phyloP scores from a whole-genome alignment of 2,329 filamentous ascomycete genomes.

The Calycina marina region DNA sequence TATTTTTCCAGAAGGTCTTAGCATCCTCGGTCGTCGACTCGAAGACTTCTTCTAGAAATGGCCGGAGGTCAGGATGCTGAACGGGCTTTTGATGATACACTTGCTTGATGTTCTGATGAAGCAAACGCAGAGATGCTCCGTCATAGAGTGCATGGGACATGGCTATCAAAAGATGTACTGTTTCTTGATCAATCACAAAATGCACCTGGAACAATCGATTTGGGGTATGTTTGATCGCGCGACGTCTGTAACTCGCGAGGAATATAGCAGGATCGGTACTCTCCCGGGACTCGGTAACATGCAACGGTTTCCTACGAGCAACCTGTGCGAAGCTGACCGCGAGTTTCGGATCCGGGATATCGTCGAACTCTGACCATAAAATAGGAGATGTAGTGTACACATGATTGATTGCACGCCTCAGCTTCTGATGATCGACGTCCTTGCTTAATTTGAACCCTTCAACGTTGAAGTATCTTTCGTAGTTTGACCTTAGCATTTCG shows the following conservation, averaged over 20 bases:
- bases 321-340: constrained; percentile 41
- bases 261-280: constrained; percentile 18
- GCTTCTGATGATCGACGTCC: constrained; percentile 35
- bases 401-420: constrained; percentile 45
- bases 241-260: constrained; percentile 26
- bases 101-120: constrained; percentile 56
- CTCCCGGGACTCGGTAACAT: neutral
- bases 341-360: constrained; percentile 45
- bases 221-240: constrained; percentile 26
- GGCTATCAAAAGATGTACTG: constrained; percentile 43
- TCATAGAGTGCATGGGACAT: constrained; percentile 83
- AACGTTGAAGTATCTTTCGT: constrained; percentile 71
- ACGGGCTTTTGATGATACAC: constrained; percentile 39
- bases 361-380: constrained; percentile 58
- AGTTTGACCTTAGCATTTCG: constrained; percentile 65
- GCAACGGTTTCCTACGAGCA: constrained; percentile 22
- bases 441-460: constrained; percentile 51
- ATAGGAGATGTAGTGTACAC: constrained; percentile 52
- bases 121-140: constrained; percentile 63
- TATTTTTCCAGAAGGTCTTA: constrained; percentile 55
- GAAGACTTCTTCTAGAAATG: constrained; percentile 34
- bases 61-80: constrained; percentile 32
- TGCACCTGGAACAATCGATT: constrained; percentile 34
- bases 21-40: constrained; percentile 28
- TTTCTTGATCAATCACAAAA: constrained; percentile 24